phyloP scores from a whole-genome alignment of 257 asterid species.

The Solanum acaule region DNA sequence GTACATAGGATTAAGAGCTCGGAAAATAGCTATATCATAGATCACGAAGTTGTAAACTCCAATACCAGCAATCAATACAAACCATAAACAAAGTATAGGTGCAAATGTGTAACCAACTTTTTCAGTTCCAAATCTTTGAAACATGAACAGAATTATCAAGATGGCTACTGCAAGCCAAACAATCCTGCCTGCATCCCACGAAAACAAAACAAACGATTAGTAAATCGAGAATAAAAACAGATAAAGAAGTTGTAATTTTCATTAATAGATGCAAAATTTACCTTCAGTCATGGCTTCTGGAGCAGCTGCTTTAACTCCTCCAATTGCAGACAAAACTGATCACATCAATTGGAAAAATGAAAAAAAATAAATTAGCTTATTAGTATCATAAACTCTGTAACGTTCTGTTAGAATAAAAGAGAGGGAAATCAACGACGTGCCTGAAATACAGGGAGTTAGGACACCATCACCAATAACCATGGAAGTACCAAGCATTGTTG shows the following conservation, averaged over 20 bases:
- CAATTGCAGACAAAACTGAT: not conserved
- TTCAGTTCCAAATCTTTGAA: constrained; percentile 67
- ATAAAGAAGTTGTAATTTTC: not conserved
- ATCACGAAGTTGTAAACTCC: constrained; percentile 48
- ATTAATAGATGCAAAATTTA: not conserved
- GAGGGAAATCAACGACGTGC: constrained; percentile 5
- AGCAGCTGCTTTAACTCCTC: not conserved
- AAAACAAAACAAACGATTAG: not conserved
- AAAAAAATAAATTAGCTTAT: not conserved
- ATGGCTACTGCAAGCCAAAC: constrained; percentile 44
- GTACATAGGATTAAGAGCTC: constrained; percentile 54
- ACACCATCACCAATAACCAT: constrained; percentile 89
- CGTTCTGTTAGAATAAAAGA: not conserved
- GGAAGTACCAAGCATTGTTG: constrained; percentile 68
- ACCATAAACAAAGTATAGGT: constrained; percentile 55
- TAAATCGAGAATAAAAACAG: not conserved
- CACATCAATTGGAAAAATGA: not conserved
- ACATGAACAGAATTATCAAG: constrained; percentile 32
- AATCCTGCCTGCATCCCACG: constrained; percentile 25
- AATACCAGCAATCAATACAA: constrained; percentile 27
- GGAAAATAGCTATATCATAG: constrained; percentile 29
- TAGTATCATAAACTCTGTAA: not conserved
- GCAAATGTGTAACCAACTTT: constrained; percentile 67
- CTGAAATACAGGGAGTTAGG: constrained; percentile 72
- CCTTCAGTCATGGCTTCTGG: not conserved